phyloP scores from a whole-genome alignment of 345 rosid genomes.

The Gossypium raimondii region DNA sequence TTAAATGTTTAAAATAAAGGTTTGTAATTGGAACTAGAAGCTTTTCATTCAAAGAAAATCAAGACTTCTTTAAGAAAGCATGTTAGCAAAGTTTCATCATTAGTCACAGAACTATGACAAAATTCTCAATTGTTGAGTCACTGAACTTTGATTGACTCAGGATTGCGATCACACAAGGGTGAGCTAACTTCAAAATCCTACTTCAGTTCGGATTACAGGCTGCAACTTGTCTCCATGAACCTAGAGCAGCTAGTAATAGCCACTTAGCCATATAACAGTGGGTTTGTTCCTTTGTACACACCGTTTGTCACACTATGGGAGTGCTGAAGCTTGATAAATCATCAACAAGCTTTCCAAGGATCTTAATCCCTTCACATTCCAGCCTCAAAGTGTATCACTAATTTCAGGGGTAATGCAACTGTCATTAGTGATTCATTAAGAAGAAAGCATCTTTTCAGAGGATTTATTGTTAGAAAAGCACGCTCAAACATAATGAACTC shows the following conservation, averaged over 20 bases:
- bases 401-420: neutral
- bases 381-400: neutral
- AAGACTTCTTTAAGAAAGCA: neutral
- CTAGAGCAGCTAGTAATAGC: neutral
- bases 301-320: neutral
- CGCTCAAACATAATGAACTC: neutral
- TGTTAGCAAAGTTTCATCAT: neutral
- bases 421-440: neutral
- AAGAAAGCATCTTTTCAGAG: neutral
- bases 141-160: neutral
- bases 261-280: neutral
- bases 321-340: neutral
- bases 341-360: neutral
- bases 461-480: no score
- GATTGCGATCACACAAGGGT: neutral
- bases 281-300: neutral
- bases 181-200: neutral
- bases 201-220: neutral
- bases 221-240: neutral
- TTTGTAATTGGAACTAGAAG: neutral
- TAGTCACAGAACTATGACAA: neutral
- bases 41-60: neutral
- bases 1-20: neutral
- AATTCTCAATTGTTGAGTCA: neutral
- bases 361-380: neutral